Conservation (phyloP, 108 stramenopile species). For the Skeletonema costatum region DNA sequence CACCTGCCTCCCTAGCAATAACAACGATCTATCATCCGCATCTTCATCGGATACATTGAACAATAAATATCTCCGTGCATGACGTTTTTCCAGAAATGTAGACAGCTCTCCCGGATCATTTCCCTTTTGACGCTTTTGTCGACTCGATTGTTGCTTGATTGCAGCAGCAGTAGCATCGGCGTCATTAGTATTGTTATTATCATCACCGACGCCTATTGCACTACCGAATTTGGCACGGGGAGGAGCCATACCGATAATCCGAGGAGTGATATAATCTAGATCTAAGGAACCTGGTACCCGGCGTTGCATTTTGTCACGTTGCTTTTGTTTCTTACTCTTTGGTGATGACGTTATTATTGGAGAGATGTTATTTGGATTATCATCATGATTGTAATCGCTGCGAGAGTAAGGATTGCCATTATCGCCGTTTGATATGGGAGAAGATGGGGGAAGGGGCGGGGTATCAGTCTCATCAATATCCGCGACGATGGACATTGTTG, state of each 20-base stretch:
- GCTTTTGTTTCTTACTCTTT: slow-evolving; percentile 6
- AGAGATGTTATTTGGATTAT: slow-evolving; percentile 1
- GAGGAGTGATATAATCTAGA: slow-evolving; percentile 63
- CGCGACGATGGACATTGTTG: background rate
- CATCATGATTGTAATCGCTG: background rate
- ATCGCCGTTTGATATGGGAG: background rate
- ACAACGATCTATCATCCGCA: slow-evolving; percentile 56
- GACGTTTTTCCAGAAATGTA: slow-evolving; percentile 56
- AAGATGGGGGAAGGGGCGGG: background rate
- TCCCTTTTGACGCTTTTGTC: slow-evolving; percentile 20
- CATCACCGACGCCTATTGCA: background rate
- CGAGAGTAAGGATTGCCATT: background rate
- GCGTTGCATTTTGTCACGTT: slow-evolving; percentile 38
- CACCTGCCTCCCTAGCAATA: slow-evolving; percentile 64
- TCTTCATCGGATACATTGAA: slow-evolving; percentile 59
- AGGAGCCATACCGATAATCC: slow-evolving; percentile 62
- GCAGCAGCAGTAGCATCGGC: background rate
- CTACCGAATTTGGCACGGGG: slow-evolving; percentile 37
- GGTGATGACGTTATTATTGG: background rate
- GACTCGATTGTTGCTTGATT: background rate
- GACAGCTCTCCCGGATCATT: slow-evolving; percentile 58
- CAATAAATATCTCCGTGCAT: slow-evolving; percentile 55
- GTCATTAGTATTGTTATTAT: background rate
- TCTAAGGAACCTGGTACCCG: slow-evolving; percentile 47
- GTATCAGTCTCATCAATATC: background rate